Base-by-base conservation (phyloP, 2,329 filamentous ascomycete genomes). In the Alternaria sp. region DNA sequence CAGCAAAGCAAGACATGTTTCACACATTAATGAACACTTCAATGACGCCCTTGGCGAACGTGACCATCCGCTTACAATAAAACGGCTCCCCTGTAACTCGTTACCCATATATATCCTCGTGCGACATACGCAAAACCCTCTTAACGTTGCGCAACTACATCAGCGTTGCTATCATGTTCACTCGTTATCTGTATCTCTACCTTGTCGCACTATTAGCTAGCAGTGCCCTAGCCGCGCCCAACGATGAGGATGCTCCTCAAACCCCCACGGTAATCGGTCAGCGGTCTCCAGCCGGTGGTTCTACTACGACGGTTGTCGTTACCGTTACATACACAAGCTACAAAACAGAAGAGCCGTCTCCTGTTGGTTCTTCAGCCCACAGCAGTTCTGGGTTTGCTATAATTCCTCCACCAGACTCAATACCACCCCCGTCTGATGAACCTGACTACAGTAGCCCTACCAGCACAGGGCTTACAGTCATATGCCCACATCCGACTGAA, bases 291-390 rank as follows among this genome's bases (percentile, higher is more conserved):
- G 42, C 29, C 5, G 14, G 17, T 11, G 40, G 36, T 8, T 14
- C 34, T 17, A 60, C 41, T 13, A 41, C 24, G 42, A 53, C 52
- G 1, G 36, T 56, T 13, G 13, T 42, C 4, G 31, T 56, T 10
- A 61, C 48, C 3, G 34, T 28, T 7, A 58, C 46, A 13, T 39
- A 46, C 5, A 50, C 42, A 31, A 53, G 14, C 11, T 44, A 41
- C 11, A 9, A 5, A 2, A 24, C 34, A n/a, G 26, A n/a, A 6
- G 3, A 17, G 14, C n/a, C 23, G 2, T 31, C 51, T 46, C 10
- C 26, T 54, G n/a, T n/a, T 4, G 39, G 9, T 31, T 31, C 29
- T 31, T 9, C 9, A 31, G 10, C 29, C 29, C 29, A 17, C 3
- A 46, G 23, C 13, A 33, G 29, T 24, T 31, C 51, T 11, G 51